Evolutionary conservation across 208 protist species (phyloP), one percentile per base, ranked within the genome.

Genomic region (Acanthamoeba healyi): DNA sequence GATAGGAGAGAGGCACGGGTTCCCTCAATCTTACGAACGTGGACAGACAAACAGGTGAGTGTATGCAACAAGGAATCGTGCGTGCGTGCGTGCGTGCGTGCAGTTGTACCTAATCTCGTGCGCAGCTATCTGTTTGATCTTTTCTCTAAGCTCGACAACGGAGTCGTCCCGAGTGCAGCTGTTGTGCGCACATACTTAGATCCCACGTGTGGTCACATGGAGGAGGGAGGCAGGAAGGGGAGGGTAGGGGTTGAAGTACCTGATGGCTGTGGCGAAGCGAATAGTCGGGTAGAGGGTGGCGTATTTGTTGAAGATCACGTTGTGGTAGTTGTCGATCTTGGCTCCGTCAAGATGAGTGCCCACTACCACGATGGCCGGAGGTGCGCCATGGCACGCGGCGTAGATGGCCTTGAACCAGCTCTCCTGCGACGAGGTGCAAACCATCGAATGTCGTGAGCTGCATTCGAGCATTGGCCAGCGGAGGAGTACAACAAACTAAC

Each of bases 291-390:
- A 79, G 10, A 49, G 70, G 6, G 38, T 79, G 24, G 70, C 70
- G 70, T 79, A 79, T 29, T 79, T 79, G 70, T 79, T 79, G 70
- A 79, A 46, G 29, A 79, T 46, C 3, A 79, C 14, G 40, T 79
- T 79, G 70, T 46, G 70, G 24, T 79, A 79, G 24, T 79, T 79
- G 38, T 79, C 70, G 9, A 79, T 79, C 70, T 79, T 79, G 70
- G 70, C 70, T n/a, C 70, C 70, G 6, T 79, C 70, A 29, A 79
- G 32, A 38, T 79, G 70, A 4, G 70, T 79, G 38, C 70, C 70
- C 32, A 79, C 70, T 38, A 79, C 70, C 5, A 79, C 70, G 22
- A 79, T 79, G 22, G 34, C 38, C 10, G 70, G 70, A n/a, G 70
- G 34, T 12, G 38, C n/a, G 19, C 70, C 70, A 0, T 24, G 10